A percentile compares a stretch with the other conserved stretches of the same genome.
Conservation (phyloP, 2,329 filamentous ascomycete genomes). For the Ploettnerulaceae sp. region DNA sequence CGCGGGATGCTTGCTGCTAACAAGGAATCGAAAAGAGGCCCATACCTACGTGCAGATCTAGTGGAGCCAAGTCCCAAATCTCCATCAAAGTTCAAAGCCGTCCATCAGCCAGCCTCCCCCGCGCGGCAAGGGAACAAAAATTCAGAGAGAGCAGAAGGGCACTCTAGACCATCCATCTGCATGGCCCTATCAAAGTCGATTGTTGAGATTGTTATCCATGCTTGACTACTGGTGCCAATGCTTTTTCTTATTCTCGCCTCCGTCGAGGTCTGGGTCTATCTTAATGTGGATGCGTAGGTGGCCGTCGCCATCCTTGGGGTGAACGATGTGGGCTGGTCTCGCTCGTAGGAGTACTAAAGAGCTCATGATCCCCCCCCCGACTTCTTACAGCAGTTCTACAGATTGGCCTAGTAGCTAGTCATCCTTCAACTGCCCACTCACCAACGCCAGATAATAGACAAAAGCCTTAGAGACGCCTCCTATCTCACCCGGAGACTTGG, state of each 20-base stretch:
- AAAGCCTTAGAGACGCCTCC: conserved; percentile 4
- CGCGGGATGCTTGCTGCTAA: conserved; percentile 3
- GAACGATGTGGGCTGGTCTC: no score
- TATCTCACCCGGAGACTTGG: conserved; percentile 7
- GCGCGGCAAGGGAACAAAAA: not conserved
- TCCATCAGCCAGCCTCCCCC: not conserved
- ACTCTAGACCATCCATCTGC: not conserved
- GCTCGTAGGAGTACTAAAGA: conserved; percentile 18
- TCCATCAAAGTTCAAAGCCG: not conserved
- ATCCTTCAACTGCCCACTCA: conserved; percentile 1
- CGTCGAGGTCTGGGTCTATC: not conserved
- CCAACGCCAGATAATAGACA: conserved; percentile 6
- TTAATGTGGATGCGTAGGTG: conserved; percentile 9
- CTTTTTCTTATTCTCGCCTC: conserved; percentile 13
- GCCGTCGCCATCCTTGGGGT: conserved; percentile 1
- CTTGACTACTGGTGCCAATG: conserved; percentile 1
- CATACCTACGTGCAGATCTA: conserved; percentile 17
- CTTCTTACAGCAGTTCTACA: conserved; percentile 4
- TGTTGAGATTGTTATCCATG: conserved; percentile 9
- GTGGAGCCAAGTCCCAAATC: conserved; percentile 10
- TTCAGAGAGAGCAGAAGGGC: not conserved
- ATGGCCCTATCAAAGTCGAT: not conserved
- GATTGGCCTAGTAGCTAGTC: conserved; percentile 3
- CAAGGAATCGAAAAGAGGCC: not conserved
- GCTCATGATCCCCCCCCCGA: conserved; percentile 17